Conservation (phyloP, 2,329 filamentous ascomycete species). For the Beauveria bassiana region DNA sequence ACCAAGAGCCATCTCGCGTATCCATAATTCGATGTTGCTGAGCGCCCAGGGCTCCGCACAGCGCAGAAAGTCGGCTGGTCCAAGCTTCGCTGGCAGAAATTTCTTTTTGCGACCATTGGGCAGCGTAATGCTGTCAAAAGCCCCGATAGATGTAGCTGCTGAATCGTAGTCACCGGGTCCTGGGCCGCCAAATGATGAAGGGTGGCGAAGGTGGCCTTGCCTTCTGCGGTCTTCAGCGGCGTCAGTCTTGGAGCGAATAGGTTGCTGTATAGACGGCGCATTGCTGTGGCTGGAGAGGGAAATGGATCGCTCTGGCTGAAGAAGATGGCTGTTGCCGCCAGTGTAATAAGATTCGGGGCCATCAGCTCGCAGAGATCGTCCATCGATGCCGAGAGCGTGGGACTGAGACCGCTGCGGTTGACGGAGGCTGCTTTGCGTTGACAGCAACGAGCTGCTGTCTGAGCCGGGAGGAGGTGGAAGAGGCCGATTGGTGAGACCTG, state of each 20-base stretch:
- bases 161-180: slow-evolving; percentile 51
- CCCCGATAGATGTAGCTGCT: slow-evolving; percentile 43
- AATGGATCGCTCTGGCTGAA: slow-evolving; percentile 61
- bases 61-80: slow-evolving; percentile 69
- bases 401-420: slow-evolving; percentile 40
- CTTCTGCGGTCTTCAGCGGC: slow-evolving; percentile 64
- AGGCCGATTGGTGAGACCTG: slow-evolving; percentile 61
- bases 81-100: slow-evolving; percentile 80
- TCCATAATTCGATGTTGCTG: slow-evolving; percentile 78
- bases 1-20: slow-evolving; percentile 82
- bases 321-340: slow-evolving; percentile 23
- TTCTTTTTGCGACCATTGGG: slow-evolving; percentile 72
- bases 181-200: slow-evolving; percentile 41
- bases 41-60: slow-evolving; percentile 90
- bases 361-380: slow-evolving; percentile 30
- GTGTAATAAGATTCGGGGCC: slow-evolving; percentile 44
- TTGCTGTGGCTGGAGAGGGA: slow-evolving; percentile 78
- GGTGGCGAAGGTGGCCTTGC: slow-evolving; percentile 43
- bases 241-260: slow-evolving; percentile 91
- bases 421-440: slow-evolving; percentile 32
- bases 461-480: slow-evolving; percentile 56
- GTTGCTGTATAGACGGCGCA: slow-evolving; percentile 68
- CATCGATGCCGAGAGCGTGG: slow-evolving; percentile 42
- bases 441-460: slow-evolving; percentile 49
- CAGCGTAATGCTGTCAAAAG: slow-evolving; percentile 77